Base-by-base conservation (phyloP, 208 protist species). In the Sergeia podlipaevii region DNA sequence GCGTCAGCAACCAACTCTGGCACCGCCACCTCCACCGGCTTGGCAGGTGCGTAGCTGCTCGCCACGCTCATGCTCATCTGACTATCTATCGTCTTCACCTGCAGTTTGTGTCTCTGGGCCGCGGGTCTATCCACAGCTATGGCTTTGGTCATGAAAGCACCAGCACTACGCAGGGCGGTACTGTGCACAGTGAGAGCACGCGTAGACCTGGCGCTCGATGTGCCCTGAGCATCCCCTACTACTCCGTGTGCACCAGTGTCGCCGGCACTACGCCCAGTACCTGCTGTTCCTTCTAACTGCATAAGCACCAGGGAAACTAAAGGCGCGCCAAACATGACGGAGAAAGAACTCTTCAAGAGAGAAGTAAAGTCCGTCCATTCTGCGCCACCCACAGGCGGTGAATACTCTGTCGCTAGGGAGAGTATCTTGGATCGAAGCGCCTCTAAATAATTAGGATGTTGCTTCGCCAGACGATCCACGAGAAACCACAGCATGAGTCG, bases 31-130 rank as follows among this genome's bases (percentile, higher is more conserved):
- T 95, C 84, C 18, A 89, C 81, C 6, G 89, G 85, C 18, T 69
- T 49, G 0, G 80, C 74, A 5, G 89, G 89, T 1, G 85, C 89
- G 63, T 95, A 92, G 65, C 80, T 89, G 65, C 85, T 92, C 10
- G 89, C 73, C 17, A 91, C 75, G 28, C 56, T 84, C 80, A 95
- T 92, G 23, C 82, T 77, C 79, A 91, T 84, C 49, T 89, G 80
- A 45, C 85, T 92, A 56, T 95, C 89, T 41, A 91, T 61, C 27
- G 84, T 95, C 65, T 91, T 91, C n/a, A 95, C 89, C 59, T 91
- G 89, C 54, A 95, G 70, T 15, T 42, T 49, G 58, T 92, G 82
- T 30, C 78, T 77, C 49, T 69, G 66, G n/a, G 47, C 45, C 7
- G 39, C 70, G 1, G 67, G 30, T n/a, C 89, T 66, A n/a, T 83